Percentiles rank a stretch among this genome's conserved stretches.
Evolutionary conservation across 2,329 filamentous ascomycete genomes (phyloP).

Genomic region (Colletotrichum euphorbiae): DNA sequence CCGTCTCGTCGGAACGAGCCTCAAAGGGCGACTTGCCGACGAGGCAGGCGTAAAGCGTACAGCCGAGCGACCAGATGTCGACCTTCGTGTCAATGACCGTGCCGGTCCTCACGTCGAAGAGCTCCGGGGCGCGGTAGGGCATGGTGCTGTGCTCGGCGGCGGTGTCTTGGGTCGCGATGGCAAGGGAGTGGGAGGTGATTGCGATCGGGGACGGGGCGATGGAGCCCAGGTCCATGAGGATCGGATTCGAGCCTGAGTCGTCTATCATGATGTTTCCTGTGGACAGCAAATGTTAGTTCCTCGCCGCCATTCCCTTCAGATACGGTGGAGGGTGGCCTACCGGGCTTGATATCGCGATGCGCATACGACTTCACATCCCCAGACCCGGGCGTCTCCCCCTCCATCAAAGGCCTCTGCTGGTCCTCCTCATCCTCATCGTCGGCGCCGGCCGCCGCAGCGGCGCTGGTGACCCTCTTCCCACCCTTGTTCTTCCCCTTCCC

Average conservation of each 20-base stretch:
- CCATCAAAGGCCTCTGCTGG: constrained; percentile 87
- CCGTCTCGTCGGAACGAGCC: constrained; percentile 94
- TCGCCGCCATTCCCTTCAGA: background rate
- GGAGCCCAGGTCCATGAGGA: constrained; percentile 97
- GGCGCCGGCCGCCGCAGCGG: constrained; percentile 52
- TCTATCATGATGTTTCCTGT: constrained; percentile 97
- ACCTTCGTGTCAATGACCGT: constrained; percentile 94
- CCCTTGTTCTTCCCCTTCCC: constrained; percentile 52
- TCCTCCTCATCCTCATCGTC: constrained; percentile 78
- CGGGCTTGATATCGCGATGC: constrained; percentile 97
- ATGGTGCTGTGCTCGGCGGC: constrained; percentile 98
- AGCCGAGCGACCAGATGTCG: constrained; percentile 97
- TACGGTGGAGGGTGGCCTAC: constrained; percentile 57
- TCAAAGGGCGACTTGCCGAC: constrained; percentile 98
- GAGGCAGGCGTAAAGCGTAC: constrained; percentile 96
- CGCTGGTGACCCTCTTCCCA: constrained; percentile 45
- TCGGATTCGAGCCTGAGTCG: constrained; percentile 86
- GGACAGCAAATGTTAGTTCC: background rate
- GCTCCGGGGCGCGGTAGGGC: constrained; percentile 96
- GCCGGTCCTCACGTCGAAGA: constrained; percentile 97
- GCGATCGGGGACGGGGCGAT: constrained; percentile 87
- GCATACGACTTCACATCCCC: constrained; percentile 84
- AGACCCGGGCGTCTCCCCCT: constrained; percentile 77
- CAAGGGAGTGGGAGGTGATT: constrained; percentile 90
- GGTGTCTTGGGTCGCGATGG: constrained; percentile 91